Evolutionary conservation across 192 early-diverging fungal species (phyloP), one percentile per base, ranked within the genome.

Genomic region (Gamsiella multidivaricata): DNA sequence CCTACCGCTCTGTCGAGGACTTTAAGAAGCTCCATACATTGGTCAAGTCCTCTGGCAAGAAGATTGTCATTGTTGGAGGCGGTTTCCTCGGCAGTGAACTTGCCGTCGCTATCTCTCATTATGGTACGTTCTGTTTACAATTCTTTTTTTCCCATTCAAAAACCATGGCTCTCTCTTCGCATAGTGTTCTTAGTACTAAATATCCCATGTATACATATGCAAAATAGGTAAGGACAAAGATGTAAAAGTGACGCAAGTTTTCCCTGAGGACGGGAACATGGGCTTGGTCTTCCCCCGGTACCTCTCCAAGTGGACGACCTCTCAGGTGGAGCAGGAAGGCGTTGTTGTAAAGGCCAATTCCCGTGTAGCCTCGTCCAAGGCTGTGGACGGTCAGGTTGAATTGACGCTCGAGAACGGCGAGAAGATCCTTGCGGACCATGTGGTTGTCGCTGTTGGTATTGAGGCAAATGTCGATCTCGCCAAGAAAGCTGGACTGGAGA

Each of bases 1-100:
- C 88, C 9, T 91, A 85, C 84, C 82, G 89, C 51, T 86, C 82
- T 20, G 71, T 86, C 22, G 75, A 83, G 45, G 89, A 91, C 54
- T 87, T 84, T 58, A 69, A 82, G 52, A 57, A 82, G 54, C 59
- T 91, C 26, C 61, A 78, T 39, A 23, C 65, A 0, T 39, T 78
- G 11, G 59, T 78, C 25, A 80, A 85, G 39, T 63, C 61, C 20
- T 47, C 81, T 3, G 78, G 80, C 31, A 73, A 86, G 34, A 65
- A 75, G 37, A 80, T 91, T 65, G 88, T 82, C 22, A 67, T 91
- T 45, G 61, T 91, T 20, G 89, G 89, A 49, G 88, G 88, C 31
- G 89, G 89, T 12, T 88, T 91, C 76, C 79, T 91, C 49, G 89
- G 89, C n/a, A 83, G 81, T 49, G 89, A 91, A 57, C 65, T 91